Evolutionary conservation across 2,329 filamentous ascomycete genomes (phyloP), one percentile per base, ranked within the genome.

Genomic region (Cryphonectria carpinicola): DNA sequence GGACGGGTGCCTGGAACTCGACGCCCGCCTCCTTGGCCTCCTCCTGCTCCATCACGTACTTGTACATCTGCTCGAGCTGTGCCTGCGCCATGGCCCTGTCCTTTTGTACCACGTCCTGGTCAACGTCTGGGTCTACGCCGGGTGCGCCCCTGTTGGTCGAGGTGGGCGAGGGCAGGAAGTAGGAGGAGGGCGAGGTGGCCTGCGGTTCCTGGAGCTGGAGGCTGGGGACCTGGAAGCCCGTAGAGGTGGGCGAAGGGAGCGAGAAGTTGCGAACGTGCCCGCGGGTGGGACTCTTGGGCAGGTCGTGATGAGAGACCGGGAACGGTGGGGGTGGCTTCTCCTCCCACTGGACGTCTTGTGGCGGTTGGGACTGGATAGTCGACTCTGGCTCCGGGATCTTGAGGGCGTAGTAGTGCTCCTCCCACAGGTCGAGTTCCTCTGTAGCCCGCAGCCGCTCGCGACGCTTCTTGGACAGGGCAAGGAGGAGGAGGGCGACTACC

Each of bases 41-140:
- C 77, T 98, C 95, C 76, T 97, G 93, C 80, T 94, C 93, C 90
- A 97, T 92, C 74, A 97, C 95, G 75, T 94, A 92, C 73, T 91
- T 94, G 82, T 98, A 98, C 79, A 98, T 90, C 76, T 93, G 90
- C 80, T 97, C 94, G 80, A 98, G 90, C 79, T 97, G 93, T 74
- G 91, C 86, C 80, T 96, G 90, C 73, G 93, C 90, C 83, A 91
- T 91, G 77, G 87, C 86, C 78, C 88, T 89, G 81, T 97, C 93
- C 72, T 88, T 87, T 71, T 91, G 88, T 35, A 98, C 87, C 22
- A 97, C 87, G 71, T 86, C 87, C 71, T 92, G 90, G 79, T 98
- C 94, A 71, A 98, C 93, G 32, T 89, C 90, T 22, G 86, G 87
- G 71, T 93, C 89, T 71, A 90, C 88, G 67, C 89, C 89, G 75